phyloP scores from a whole-genome alignment of 1,139 yeast genomes.

The Pneumocystis canis region DNA sequence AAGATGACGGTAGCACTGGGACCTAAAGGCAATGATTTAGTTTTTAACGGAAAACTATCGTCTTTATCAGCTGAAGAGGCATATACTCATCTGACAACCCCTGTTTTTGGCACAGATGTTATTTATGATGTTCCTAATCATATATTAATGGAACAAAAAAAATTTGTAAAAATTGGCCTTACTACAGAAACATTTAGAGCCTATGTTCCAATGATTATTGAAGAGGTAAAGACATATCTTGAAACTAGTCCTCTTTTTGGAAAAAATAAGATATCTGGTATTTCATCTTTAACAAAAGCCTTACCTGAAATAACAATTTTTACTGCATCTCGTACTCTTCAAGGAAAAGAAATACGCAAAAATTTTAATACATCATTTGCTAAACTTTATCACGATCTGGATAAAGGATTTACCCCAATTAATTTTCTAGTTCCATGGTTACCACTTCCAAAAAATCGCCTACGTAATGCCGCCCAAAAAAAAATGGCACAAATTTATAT shows the following conservation, averaged over 20 bases:
- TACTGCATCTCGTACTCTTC: slow-evolving; percentile 81
- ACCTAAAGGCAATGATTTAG: slow-evolving; percentile 94
- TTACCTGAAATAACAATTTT: slow-evolving; percentile 94
- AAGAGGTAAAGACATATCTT: slow-evolving; percentile 60
- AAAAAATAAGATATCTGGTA: slow-evolving; percentile 33
- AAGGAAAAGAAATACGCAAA: slow-evolving; percentile 83
- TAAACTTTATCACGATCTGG: slow-evolving; percentile 72
- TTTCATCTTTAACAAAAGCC: slow-evolving; percentile 57
- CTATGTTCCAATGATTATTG: slow-evolving; percentile 78
- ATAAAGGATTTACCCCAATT: slow-evolving; percentile 90
- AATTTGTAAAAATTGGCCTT: slow-evolving; percentile 81
- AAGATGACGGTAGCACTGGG: slow-evolving; percentile 93
- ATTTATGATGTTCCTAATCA: slow-evolving; percentile 91
- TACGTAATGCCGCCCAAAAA: slow-evolving; percentile 76
- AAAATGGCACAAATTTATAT: slow-evolving; percentile 68
- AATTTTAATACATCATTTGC: slow-evolving; percentile 78
- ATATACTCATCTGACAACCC: slow-evolving; percentile 86
- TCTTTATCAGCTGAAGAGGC: slow-evolving; percentile 96
- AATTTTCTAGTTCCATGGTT: slow-evolving; percentile 90
- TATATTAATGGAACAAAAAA: slow-evolving; percentile 94
- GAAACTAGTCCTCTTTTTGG: slow-evolving; percentile 32
- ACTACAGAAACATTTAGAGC: slow-evolving; percentile 69
- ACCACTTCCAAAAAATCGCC: slow-evolving; percentile 74
- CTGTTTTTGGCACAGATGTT: slow-evolving; percentile 94
- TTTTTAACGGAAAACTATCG: slow-evolving; percentile 73